A percentile compares a stretch with the other conserved stretches of the same genome.
These are phyloP conservation scores for Macrocystidia cucumis DNA, from an alignment of 1,284 basidiomycete genomes.

Conservation along the genomic window DNA sequence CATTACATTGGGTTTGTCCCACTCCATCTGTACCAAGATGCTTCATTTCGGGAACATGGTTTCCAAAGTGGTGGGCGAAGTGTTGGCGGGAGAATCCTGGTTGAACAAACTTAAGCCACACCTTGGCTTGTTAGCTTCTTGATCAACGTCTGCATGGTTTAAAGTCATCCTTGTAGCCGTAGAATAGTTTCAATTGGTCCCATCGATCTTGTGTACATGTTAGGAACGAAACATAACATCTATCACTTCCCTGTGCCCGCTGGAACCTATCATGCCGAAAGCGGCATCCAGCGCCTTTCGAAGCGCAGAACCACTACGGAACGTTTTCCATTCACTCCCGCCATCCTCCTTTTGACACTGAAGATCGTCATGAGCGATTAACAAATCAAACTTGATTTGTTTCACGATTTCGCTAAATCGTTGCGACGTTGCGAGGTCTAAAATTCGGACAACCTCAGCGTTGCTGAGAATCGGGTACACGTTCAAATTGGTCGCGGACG, in stretches of 20 bases:
- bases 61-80: too few relatives aligned
- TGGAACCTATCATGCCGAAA: too few relatives aligned
- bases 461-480: conserved; percentile 19
- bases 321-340: conserved; percentile 38
- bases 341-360: conserved; percentile 25
- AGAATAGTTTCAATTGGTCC: too few relatives aligned
- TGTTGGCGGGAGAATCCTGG: too few relatives aligned
- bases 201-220: too few relatives aligned
- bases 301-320: conserved; percentile 25
- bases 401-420: conserved; percentile 7
- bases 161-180: too few relatives aligned
- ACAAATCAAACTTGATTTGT: conserved; percentile 37
- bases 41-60: too few relatives aligned
- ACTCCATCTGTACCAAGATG: conserved; percentile 37
- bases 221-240: too few relatives aligned
- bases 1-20: conserved; percentile 57
- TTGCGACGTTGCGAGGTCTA: conserved; percentile 10
- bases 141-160: too few relatives aligned
- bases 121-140: too few relatives aligned
- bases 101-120: too few relatives aligned
- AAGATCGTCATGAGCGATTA: conserved; percentile 36
- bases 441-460: conserved; percentile 27
- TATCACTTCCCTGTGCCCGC: too few relatives aligned
- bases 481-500: conserved; percentile 15
- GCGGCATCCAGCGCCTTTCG: conserved; percentile 21